Conservation (phyloP, 108 stramenopile genomes). For the Conticribra weissflogii region DNA sequence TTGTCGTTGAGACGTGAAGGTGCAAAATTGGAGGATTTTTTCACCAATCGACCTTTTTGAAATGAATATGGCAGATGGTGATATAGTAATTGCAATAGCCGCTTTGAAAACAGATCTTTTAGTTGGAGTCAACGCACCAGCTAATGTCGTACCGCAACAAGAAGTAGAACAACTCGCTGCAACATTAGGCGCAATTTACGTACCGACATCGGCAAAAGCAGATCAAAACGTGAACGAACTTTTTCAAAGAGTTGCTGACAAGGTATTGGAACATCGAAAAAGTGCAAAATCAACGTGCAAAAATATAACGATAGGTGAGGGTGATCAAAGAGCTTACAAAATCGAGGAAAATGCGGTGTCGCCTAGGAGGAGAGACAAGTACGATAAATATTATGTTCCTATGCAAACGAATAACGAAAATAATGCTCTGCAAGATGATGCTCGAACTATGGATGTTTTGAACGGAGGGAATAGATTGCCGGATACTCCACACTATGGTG, state of each 20-base stretch:
- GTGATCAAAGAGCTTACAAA: not conserved
- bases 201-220: slow-evolving; percentile 73
- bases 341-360: not conserved
- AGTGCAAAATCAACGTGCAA: not conserved
- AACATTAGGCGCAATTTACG: slow-evolving; percentile 60
- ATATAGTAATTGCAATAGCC: slow-evolving; percentile 71
- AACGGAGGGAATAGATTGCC: slow-evolving; percentile 1
- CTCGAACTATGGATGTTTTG: not conserved
- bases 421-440: not conserved
- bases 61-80: slow-evolving; percentile 19
- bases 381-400: slow-evolving; percentile 16
- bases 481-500: not conserved
- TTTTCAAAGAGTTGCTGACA: slow-evolving; percentile 70
- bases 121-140: not conserved
- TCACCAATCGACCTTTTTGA: no score
- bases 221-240: slow-evolving; percentile 62
- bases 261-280: slow-evolving; percentile 47
- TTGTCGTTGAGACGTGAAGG: no score
- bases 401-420: not conserved
- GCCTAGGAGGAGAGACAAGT: slow-evolving; percentile 13
- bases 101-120: slow-evolving; percentile 78
- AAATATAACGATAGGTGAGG: not conserved
- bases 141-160: slow-evolving; percentile 41
- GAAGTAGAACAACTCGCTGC: slow-evolving; percentile 68
- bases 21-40: no score